phyloP scores from a whole-genome alignment of 129 eudicot genomes.

The Artemisia tridentata region DNA sequence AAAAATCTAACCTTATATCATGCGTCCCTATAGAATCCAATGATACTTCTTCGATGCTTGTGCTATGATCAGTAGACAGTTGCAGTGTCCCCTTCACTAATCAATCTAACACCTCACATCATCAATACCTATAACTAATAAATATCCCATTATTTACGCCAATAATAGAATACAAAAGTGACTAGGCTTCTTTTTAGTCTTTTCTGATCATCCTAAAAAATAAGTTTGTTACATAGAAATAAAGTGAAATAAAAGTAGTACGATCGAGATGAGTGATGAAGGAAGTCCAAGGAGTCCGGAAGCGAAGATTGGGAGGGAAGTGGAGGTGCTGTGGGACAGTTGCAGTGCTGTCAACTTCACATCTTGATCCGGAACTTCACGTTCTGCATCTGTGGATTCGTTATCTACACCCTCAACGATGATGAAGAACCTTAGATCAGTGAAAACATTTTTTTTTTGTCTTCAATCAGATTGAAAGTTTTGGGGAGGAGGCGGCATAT shows the following conservation, averaged over 20 bases:
- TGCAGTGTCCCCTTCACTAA: background rate
- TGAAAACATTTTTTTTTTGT: too few relatives aligned
- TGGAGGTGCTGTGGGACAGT: constrained; percentile 93
- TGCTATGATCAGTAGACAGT: too few relatives aligned
- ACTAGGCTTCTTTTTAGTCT: background rate
- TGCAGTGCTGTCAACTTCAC: too few relatives aligned
- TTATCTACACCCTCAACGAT: too few relatives aligned
- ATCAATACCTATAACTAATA: background rate
- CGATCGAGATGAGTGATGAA: constrained; percentile 27
- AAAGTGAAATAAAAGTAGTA: background rate
- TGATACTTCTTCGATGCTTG: too few relatives aligned
- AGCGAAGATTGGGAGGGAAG: constrained; percentile 77
- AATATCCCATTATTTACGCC: constrained; percentile 6
- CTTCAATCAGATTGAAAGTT: too few relatives aligned
- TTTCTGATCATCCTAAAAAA: background rate
- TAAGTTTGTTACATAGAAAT: constrained; percentile 2
- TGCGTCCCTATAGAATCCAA: too few relatives aligned
- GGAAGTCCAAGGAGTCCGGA: constrained; percentile 73
- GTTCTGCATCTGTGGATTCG: too few relatives aligned
- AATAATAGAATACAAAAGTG: constrained; percentile 21
- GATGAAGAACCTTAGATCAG: too few relatives aligned
- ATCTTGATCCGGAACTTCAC: too few relatives aligned
- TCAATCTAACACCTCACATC: constrained; percentile 20
- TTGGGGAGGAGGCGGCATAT: too few relatives aligned
- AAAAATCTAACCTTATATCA: too few relatives aligned